Conservation (phyloP, 257 asterid genomes). For the Eucommia ulmoides region DNA sequence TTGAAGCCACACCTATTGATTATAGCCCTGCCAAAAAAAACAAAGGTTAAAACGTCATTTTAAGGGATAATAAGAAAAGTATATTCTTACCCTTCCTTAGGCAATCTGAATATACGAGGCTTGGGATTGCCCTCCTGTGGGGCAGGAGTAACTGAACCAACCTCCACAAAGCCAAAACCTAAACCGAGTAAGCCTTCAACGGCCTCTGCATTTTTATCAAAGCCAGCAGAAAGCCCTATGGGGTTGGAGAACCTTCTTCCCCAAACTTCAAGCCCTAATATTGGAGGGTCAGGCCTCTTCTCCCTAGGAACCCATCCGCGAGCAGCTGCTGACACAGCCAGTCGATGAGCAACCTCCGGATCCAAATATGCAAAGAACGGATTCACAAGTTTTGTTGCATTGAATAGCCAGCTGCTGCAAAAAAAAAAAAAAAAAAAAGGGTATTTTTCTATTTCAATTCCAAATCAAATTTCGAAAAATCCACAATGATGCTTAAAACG, state of each 20-base stretch:
- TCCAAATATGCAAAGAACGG: slow-evolving; percentile 93
- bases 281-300: slow-evolving; percentile 75
- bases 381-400: slow-evolving; percentile 87
- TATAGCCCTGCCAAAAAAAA: slow-evolving; percentile 57
- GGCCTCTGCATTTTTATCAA: slow-evolving; percentile 96
- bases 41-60: slow-evolving; percentile 6
- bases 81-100: slow-evolving; percentile 52
- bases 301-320: slow-evolving; percentile 98
- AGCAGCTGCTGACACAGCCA: slow-evolving; percentile 96
- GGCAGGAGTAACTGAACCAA: slow-evolving; percentile 94
- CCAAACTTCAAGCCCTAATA: slow-evolving; percentile 72
- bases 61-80: neutral
- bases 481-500: neutral
- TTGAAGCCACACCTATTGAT: slow-evolving; percentile 97
- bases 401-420: slow-evolving; percentile 96
- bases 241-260: slow-evolving; percentile 98
- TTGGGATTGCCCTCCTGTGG: slow-evolving; percentile 98
- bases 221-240: slow-evolving; percentile 93
- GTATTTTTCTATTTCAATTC: slow-evolving; percentile 1
- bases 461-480: neutral
- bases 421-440: neutral
- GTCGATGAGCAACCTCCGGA: slow-evolving; percentile 85
- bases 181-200: slow-evolving; percentile 91
- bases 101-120: slow-evolving; percentile 93
- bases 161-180: slow-evolving; percentile 98